Base-by-base conservation (phyloP, 139 green algal genomes). In the Micromonas commoda region DNA sequence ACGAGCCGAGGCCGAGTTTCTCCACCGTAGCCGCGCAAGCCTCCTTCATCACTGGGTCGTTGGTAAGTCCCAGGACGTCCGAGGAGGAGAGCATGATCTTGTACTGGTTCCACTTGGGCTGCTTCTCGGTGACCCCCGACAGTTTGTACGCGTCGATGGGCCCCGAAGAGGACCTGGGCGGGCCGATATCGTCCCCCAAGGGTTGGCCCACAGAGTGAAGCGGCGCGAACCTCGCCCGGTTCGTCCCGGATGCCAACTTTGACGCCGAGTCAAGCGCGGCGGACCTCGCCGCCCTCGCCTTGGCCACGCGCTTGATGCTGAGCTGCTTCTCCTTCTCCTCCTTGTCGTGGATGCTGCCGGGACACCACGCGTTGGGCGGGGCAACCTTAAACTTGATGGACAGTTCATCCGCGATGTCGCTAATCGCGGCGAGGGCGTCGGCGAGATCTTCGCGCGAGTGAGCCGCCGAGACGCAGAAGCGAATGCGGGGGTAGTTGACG, bases 381-480 rank as follows among this genome's bases (percentile, higher is more conserved):
- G 51, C 20, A 21, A 65, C 21, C 24, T 78, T 78, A n/a, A 78
- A 81, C 66, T 77, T 76, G 38, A 81, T 52, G 23, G 26, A 67
- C 39, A 74, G 33, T 66, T 39, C 28, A 29, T 81, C 77, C 21
- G 65, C 28, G 67, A 81, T 81, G 21, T 81, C 77, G 23, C 24
- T 52, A 68, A 81, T 81, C 1, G n/a, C 65, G 35, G 57, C 24
- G 1, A 98, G 67, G 0, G 91, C 94, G 63, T 91, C 91, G 64
- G 98, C 90, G 45, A 99, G 85, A 76, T 99, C 95, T 34, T 92
- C 86, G 19, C 80, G 80, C 0, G 84, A 91, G 88, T 99, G 96
- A 4, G 91, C 85, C 0, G 96, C 96, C 21, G 85, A 93, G 80
- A 99, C 94, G 90, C 96, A 99, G 13, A 99, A 83, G 33, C 96